These are phyloP conservation scores for Aspergillus fructus DNA, from an alignment of 2,329 filamentous ascomycete genomes.

Conservation along the genomic window DNA sequence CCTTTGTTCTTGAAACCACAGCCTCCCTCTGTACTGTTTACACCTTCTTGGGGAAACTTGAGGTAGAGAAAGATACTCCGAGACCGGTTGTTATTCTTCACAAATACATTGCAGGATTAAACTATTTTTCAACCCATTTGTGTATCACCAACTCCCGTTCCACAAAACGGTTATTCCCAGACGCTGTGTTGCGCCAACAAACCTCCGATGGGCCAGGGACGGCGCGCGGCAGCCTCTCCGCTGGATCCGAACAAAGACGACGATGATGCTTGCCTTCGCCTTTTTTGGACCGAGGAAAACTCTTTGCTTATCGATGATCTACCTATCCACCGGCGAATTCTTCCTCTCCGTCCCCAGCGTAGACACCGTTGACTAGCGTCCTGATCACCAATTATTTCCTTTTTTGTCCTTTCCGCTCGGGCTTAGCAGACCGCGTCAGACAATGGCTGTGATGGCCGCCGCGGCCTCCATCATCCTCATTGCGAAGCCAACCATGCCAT, in stretches of 20 bases:
- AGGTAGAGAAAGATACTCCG: not conserved
- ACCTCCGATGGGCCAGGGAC: conserved; percentile 19
- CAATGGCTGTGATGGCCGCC: not conserved
- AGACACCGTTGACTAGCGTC: not conserved
- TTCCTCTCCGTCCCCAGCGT: not conserved
- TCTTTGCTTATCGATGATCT: not conserved
- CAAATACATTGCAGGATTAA: conserved; percentile 1
- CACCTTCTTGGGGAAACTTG: too few species aligned
- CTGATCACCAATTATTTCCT: not conserved
- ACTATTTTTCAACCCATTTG: conserved; percentile 15
- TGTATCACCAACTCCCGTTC: conserved; percentile 19
- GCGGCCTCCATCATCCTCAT: not conserved
- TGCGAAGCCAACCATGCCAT: not conserved
- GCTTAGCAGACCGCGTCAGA: not conserved
- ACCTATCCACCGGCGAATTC: not conserved
- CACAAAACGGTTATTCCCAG: conserved; percentile 23
- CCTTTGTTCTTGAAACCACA: not conserved
- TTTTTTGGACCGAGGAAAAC: not conserved
- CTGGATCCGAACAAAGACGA: not conserved
- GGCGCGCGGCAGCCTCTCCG: conserved; percentile 4
- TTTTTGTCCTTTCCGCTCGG: not conserved
- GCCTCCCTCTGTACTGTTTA: not conserved
- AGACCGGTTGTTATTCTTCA: not conserved
- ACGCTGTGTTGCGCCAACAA: conserved; percentile 22
- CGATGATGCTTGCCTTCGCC: not conserved